Evolutionary conservation across 176 grass and related monocot species (phyloP), one percentile per base, ranked within the genome.

Genomic region (Bromus sterilis): DNA sequence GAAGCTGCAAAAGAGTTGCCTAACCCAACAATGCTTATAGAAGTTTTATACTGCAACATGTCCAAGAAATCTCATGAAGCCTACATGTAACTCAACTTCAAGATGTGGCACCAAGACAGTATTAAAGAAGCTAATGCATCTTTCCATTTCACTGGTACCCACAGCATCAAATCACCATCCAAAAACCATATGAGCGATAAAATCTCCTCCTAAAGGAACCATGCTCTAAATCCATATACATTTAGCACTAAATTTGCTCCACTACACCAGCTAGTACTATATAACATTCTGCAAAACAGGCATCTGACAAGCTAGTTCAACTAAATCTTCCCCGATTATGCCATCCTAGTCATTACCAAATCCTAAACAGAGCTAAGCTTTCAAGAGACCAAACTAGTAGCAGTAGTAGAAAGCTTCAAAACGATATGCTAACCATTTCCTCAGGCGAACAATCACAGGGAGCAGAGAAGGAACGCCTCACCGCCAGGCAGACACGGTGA

Each of bases 401-500:
- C 4, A 72, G 14, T 72, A 30, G 25, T 26, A 79, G 66, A 49
- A 86, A 37, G 71, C 37, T 66, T 53, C 57, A 79, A 61, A 90
- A 66, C 39, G n/a, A 86, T 66, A 31, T 73, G 46, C 70, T 83
- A 86, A 53, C 0, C 2, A 57, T 71, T 71, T 77, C 64, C 53
- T 74, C 56, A 18, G 18, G 70, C 5, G 20, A 40, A 1, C 56
- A 65, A 76, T n/a, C n/a, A 76, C 66, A 78, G 40, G 72, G 30
- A 44, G 51, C n/a, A n/a, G 76, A 63, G 77, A 57, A 30, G 2
- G 4, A 21, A 36, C 1, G 16, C 14, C 74, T 96, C 90, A 99
- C 83, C 85, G 85, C 96, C 96, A 99, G 21, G 93, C 91, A 71
- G 96, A 99, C 31, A 99, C 91, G 2, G 97, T 95, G 80, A 99